Percentiles rank a stretch among this genome's conserved stretches.
Evolutionary conservation across 345 rosid genomes (phyloP).

Genomic region (Turritis glabra): DNA sequence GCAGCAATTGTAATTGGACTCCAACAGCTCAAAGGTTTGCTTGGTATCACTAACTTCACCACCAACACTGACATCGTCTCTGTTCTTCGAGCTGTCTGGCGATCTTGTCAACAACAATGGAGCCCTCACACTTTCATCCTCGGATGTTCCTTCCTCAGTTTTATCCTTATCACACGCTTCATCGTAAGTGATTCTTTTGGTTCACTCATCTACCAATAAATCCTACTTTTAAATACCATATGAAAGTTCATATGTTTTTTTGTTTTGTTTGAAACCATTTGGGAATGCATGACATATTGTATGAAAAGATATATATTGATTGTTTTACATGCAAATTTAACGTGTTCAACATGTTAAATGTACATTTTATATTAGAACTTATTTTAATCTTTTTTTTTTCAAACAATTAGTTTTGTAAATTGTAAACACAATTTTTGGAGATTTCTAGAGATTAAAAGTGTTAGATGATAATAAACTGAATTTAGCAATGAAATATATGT

Average conservation of each 20-base stretch:
- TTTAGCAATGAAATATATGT: background rate
- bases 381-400: background rate
- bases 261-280: too few relatives aligned
- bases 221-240: too few relatives aligned
- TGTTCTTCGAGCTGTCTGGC: slow-evolving; percentile 66
- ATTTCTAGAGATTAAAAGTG: background rate
- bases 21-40: slow-evolving; percentile 85
- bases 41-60: slow-evolving; percentile 73
- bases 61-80: slow-evolving; percentile 79
- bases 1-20: slow-evolving; percentile 93
- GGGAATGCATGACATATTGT: too few relatives aligned
- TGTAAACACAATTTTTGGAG: background rate
- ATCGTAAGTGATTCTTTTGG: slow-evolving; percentile 48
- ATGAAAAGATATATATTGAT: too few relatives aligned
- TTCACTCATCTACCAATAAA: background rate
- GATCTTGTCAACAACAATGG: slow-evolving; percentile 69
- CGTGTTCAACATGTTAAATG: background rate
- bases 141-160: slow-evolving; percentile 40
- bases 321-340: background rate
- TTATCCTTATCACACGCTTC: slow-evolving; percentile 61
- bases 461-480: background rate
- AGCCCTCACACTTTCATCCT: slow-evolving; percentile 28
- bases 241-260: too few relatives aligned
- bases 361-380: background rate
- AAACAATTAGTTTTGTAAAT: background rate